Conservation (phyloP, 139 green algal species). For the Zygnema cylindricum region DNA sequence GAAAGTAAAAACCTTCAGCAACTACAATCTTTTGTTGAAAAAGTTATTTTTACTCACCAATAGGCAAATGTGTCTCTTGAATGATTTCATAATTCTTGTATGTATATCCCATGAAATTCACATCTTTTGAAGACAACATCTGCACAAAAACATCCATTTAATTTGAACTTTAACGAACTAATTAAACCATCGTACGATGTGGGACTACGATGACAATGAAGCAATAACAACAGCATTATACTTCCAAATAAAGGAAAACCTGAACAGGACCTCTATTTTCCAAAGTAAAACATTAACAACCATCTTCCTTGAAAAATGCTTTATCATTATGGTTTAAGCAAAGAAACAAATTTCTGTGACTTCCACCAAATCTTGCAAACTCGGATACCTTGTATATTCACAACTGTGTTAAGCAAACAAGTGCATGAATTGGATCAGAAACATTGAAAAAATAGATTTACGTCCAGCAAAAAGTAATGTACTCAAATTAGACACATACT, state of each 20-base stretch:
- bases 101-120: constrained; percentile 96
- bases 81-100: constrained; percentile 95
- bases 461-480: background rate
- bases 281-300: background rate
- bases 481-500: background rate
- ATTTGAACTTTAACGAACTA: too few species aligned
- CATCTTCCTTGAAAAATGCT: background rate
- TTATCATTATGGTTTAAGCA: too few species aligned
- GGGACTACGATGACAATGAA: background rate
- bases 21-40: background rate
- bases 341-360: too few species aligned
- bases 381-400: background rate
- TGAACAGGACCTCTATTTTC: background rate
- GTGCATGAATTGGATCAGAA: background rate
- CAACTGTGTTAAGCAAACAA: background rate
- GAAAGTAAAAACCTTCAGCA: background rate
- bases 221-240: background rate
- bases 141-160: background rate
- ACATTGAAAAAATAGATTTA: too few species aligned
- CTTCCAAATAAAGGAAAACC: background rate
- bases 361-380: too few species aligned
- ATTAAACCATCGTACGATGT: background rate
- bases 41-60: background rate
- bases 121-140: constrained; percentile 72
- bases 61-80: constrained; percentile 54